Evolutionary conservation across 2,329 filamentous ascomycete species (phyloP).

Genomic region (Ophiostoma tasmaniense): DNA sequence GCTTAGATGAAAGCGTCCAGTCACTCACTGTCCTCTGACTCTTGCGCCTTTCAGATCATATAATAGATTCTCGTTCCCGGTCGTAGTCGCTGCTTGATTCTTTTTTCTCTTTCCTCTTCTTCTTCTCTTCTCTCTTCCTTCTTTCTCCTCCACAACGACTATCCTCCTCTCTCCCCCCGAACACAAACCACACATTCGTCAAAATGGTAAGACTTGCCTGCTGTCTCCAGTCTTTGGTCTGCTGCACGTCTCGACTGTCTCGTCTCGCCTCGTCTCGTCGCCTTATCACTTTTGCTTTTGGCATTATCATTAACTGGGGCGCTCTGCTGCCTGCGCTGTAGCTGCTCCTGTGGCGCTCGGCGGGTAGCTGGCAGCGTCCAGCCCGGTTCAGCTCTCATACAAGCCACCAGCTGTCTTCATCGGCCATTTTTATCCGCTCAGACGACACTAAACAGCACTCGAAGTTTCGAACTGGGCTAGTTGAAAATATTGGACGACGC

Average conservation of each 20-base stretch:
- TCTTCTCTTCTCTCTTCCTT: background rate
- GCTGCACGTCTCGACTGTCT: background rate
- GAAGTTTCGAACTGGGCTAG: background rate
- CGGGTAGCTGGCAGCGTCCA: background rate
- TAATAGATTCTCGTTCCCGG: slow-evolving; percentile 4
- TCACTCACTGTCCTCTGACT: background rate
- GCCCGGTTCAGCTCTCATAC: background rate
- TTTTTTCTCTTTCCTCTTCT: slow-evolving; percentile 6
- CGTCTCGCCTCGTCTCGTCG: too few relatives aligned
- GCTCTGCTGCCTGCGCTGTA: background rate
- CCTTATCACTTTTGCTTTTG: too few relatives aligned
- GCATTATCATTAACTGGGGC: background rate
- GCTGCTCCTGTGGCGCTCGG: background rate
- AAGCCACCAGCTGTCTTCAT: background rate
- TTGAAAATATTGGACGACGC: background rate
- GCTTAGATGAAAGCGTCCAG: background rate
- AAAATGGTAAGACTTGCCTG: slow-evolving; percentile 19
- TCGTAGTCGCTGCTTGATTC: background rate
- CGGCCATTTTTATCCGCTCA: background rate
- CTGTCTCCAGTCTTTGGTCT: slow-evolving; percentile 1
- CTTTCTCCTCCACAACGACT: background rate
- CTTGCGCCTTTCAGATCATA: background rate
- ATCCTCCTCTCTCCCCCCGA: background rate
- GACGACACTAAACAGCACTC: too few relatives aligned
- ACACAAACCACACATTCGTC: slow-evolving; percentile 14